Base-by-base conservation (phyloP, 441 rosid genomes). In the Aleurites moluccanus region DNA sequence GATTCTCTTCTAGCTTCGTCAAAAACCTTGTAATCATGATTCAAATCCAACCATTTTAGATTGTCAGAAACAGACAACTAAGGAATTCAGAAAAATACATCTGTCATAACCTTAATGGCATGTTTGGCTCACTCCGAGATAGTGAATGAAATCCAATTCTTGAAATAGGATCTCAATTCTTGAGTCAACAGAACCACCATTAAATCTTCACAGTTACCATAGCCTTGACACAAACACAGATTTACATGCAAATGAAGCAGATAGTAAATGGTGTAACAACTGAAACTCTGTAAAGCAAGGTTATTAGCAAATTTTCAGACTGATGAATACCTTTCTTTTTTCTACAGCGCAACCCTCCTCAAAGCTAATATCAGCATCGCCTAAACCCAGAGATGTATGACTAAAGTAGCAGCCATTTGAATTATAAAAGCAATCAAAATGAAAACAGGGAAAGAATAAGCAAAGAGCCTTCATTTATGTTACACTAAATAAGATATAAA, bases 301-400 rank as follows among this genome's bases (percentile, higher is more conserved):
- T 16, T 23, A 25, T 15, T 40, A 20, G 56, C 27, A 65, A 53
- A 74, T 10, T 11, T 66, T 66, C 64, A 63, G 53, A 60, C 6
- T 44, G 25, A 65, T 56, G 57, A 28, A 57, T 45, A 5, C 18
- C n/a, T 3, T 67, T 40, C 53, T 10, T 4, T 23, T 56, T 56
- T 7, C 60, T 6, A 45, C 44, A 72, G 28, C 44, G 47, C 56
- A 64, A 64, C 28, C 56, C 49, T 52, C 79, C 67, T 21, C 11
- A 67, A 76, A 40, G 18, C 82, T 76, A 73, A 64, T 72, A 78
- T 76, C 69, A 74, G 78, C 70, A 74, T 74, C 55, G 42, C 75
- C 69, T 57, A 68, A 69, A 35, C 42, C 68, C n/a, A 66, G 28
- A 55, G 28, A 55, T 30, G 15, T 67, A 23, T 40, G 28, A 49